phyloP scores from a whole-genome alignment of 768 basidiomycete species.

The Termitomyces eurrhizus region DNA sequence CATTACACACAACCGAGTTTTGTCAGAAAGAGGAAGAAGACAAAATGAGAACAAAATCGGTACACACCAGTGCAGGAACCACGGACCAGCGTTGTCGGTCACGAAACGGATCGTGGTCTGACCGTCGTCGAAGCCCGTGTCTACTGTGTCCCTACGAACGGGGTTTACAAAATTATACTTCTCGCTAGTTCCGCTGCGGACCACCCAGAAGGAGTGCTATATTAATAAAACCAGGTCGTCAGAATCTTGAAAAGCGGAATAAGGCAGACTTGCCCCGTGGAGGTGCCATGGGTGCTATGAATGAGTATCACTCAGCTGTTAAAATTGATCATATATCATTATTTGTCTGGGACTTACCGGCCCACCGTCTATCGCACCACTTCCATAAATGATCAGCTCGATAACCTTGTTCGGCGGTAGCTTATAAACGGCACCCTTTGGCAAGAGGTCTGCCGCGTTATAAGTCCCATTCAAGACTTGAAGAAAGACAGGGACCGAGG shows the following conservation, averaged over 20 bases:
- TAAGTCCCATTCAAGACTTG: conserved; percentile 40
- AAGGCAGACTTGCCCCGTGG: background rate
- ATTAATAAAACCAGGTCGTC: background rate
- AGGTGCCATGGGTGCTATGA: conserved; percentile 2
- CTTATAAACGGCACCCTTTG: conserved; percentile 35
- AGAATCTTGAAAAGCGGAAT: background rate
- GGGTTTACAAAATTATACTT: background rate
- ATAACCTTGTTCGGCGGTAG: conserved; percentile 42
- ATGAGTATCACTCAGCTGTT: background rate
- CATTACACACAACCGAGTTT: background rate
- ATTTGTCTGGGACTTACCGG: background rate
- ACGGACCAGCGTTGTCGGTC: conserved; percentile 1
- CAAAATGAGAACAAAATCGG: background rate
- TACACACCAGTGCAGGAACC: background rate
- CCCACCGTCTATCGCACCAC: background rate
- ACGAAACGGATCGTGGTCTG: background rate
- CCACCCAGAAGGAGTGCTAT: background rate
- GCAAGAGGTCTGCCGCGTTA: conserved; percentile 34
- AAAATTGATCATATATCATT: background rate
- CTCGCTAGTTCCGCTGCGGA: background rate
- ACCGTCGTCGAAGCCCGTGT: conserved; percentile 3
- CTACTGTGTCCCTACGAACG: conserved; percentile 1
- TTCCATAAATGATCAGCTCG: conserved; percentile 27
- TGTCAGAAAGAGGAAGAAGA: background rate
- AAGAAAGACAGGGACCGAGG: conserved; percentile 22